Evolutionary conservation across 2,329 filamentous ascomycete genomes (phyloP).

Genomic region (Xylariaceae sp.): DNA sequence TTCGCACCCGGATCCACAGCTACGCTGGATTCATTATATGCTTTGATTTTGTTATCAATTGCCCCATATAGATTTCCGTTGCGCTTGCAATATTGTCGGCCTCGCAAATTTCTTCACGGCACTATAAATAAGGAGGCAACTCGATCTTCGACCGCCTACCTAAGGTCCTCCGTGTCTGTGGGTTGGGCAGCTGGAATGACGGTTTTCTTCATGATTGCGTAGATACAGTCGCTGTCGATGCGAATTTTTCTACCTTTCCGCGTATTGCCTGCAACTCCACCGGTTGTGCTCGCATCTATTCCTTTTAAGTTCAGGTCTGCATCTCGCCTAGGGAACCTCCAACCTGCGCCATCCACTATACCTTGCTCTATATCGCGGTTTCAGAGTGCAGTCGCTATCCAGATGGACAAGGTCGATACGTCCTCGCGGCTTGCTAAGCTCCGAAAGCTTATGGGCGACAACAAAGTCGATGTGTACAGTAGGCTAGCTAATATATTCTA

Average conservation of each 20-base stretch:
- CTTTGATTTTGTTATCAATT: no score
- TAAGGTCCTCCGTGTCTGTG: background rate
- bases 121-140: no score
- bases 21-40: no score
- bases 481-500: constrained; percentile 41
- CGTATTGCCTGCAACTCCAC: constrained; percentile 22
- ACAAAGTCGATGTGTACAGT: constrained; percentile 92
- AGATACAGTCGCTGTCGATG: constrained; percentile 18
- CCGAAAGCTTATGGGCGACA: constrained; percentile 82
- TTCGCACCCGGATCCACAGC: no score
- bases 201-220: constrained; percentile 1
- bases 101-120: no score
- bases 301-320: constrained; percentile 4
- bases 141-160: background rate
- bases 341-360: constrained; percentile 1
- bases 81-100: no score
- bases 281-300: constrained; percentile 9
- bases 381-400: constrained; percentile 33
- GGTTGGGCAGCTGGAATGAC: background rate
- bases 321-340: constrained; percentile 12
- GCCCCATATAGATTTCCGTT: no score
- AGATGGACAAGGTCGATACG: constrained; percentile 81
- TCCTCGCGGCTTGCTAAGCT: constrained; percentile 74
- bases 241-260: constrained; percentile 19
- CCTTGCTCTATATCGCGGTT: constrained; percentile 18